Conservation (phyloP, 2,329 filamentous ascomycete genomes). For the Botryotinia globosa region DNA sequence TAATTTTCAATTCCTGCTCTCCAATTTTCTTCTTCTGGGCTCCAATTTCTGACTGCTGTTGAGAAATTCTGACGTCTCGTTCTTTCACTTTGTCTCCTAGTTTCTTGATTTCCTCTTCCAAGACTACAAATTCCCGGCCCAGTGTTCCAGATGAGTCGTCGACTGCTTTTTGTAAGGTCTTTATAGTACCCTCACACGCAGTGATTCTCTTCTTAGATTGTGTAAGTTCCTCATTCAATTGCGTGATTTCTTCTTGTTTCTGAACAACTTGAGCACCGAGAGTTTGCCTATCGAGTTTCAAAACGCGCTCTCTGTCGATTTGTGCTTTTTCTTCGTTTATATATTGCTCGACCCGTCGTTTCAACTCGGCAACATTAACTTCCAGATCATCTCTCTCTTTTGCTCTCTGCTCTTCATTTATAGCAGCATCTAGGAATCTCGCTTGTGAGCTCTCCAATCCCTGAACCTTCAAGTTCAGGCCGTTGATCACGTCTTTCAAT, state of each 20-base stretch:
- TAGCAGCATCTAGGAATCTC: not conserved
- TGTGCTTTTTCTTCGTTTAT: not conserved
- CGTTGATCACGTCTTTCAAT: not conserved
- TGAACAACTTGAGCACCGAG: not conserved
- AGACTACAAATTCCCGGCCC: not conserved
- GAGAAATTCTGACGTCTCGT: not conserved
- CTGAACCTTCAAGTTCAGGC: not conserved
- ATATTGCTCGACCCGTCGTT: too few species aligned
- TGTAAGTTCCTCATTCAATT: not conserved
- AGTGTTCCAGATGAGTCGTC: not conserved
- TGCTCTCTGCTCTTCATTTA: rapidly evolving
- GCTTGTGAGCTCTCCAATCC: not conserved
- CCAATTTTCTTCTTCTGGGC: not conserved
- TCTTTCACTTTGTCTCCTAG: not conserved
- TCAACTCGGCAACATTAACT: too few species aligned
- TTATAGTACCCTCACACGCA: not conserved
- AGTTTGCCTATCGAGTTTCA: not conserved
- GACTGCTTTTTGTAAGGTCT: not conserved
- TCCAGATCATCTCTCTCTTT: not conserved
- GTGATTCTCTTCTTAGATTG: not conserved
- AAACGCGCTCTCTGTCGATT: not conserved
- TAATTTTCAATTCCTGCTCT: not conserved
- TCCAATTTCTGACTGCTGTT: not conserved
- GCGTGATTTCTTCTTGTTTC: not conserved
- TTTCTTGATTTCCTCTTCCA: not conserved